Percentiles rank a stretch among this genome's conserved stretches.
Conservation (phyloP, 1,139 yeast species). For the Yamadazyma membranifaciens region DNA sequence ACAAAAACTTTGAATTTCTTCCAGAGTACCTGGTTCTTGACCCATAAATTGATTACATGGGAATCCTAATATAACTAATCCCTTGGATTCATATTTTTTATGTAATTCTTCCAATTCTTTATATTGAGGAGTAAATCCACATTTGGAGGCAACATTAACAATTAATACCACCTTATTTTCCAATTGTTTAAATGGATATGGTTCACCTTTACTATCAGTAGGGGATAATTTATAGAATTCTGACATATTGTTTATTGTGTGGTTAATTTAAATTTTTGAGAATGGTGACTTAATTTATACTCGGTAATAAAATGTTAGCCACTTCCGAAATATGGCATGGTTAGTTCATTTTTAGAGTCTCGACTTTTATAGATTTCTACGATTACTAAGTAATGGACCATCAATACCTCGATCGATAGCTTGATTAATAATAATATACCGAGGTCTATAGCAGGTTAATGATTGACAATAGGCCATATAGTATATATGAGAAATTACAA, state of each 20-base stretch:
- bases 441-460: too few species aligned
- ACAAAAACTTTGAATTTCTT: constrained; percentile 42
- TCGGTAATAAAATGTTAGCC: not conserved
- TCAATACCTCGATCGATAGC: too few species aligned
- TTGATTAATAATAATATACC: too few species aligned
- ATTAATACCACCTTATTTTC: constrained; percentile 89
- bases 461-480: not conserved
- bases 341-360: not conserved
- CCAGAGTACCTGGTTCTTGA: constrained; percentile 46
- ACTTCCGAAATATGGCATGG: not conserved
- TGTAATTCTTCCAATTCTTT: constrained; percentile 78
- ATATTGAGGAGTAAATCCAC: constrained; percentile 82
- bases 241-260: constrained; percentile 23
- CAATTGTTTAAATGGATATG: constrained; percentile 64
- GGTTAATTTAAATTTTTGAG: not conserved
- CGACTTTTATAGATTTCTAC: not conserved
- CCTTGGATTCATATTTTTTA: constrained; percentile 72
- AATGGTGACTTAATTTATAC: not conserved
- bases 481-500: not conserved
- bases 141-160: constrained; percentile 93
- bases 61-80: constrained; percentile 81
- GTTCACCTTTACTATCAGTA: constrained; percentile 48
- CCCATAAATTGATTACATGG: constrained; percentile 74
- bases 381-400: too few species aligned
- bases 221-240: constrained; percentile 43